phyloP scores from a whole-genome alignment of 441 rosid species.

The Aleurites moluccanus region DNA sequence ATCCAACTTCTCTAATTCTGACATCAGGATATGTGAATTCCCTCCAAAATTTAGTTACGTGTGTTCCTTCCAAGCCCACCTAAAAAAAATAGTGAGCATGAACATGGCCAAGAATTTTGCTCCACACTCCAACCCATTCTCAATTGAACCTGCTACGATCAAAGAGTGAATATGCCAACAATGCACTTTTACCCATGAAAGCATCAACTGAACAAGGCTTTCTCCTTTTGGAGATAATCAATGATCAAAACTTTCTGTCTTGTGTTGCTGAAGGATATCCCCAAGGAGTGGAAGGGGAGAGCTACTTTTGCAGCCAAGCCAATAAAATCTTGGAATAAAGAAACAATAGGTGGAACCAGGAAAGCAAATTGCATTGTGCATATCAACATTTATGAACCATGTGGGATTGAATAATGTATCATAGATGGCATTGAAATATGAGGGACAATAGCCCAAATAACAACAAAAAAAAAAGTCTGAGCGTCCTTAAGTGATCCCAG shows the following conservation, averaged over 20 bases:
- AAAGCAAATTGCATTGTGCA: background rate
- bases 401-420: background rate
- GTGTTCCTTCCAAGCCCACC: background rate
- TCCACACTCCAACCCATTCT: background rate
- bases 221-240: background rate
- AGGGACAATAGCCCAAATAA: background rate
- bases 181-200: too few species aligned
- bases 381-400: background rate
- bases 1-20: background rate
- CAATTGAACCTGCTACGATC: background rate
- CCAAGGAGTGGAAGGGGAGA: background rate
- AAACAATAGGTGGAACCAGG: background rate
- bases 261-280: background rate
- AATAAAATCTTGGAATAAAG: background rate
- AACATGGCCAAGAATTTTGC: background rate
- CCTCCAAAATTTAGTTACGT: background rate
- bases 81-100: background rate
- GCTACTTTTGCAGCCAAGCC: background rate
- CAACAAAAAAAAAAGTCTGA: background rate
- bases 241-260: background rate
- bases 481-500: background rate
- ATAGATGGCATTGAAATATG: background rate
- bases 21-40: background rate
- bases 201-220: background rate
- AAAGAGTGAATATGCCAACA: background rate